These are phyloP conservation scores for Penicillium paneum DNA, from an alignment of 2,329 filamentous ascomycete species.

Conservation along the genomic window DNA sequence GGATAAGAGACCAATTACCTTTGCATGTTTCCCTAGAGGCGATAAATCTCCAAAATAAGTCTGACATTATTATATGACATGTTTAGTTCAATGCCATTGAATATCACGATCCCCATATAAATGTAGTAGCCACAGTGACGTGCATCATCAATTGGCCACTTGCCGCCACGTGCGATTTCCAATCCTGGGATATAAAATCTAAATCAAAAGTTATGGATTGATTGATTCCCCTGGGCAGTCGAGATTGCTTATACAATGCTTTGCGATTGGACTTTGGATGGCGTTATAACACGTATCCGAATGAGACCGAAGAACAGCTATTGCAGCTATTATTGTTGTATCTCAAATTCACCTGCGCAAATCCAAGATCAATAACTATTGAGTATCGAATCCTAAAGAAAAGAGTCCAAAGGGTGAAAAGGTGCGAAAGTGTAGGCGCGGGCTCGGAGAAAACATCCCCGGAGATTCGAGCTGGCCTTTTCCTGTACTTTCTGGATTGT, in stretches of 20 bases:
- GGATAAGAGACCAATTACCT: no score
- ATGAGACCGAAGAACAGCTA: neutral
- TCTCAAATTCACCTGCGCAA: neutral
- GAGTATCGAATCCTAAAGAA: neutral
- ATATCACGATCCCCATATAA: neutral
- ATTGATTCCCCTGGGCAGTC: no score
- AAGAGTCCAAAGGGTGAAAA: neutral
- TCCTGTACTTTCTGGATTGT: constrained; percentile 19
- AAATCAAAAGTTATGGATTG: no score
- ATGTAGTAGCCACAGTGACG: constrained; percentile 1
- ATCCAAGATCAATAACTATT: neutral
- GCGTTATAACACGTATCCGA: neutral
- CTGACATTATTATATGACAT: no score
- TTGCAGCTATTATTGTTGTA: neutral
- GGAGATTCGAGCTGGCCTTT: constrained; percentile 28
- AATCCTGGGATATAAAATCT: neutral
- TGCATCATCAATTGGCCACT: constrained; percentile 6
- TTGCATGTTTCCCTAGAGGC: no score
- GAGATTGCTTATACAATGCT: neutral
- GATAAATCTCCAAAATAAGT: no score
- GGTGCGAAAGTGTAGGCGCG: constrained; percentile 5
- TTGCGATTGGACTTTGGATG: neutral
- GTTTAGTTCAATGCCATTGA: neutral
- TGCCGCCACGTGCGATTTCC: neutral
- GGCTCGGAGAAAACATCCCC: constrained; percentile 27